Base-by-base conservation (phyloP, 2,329 filamentous ascomycete genomes). In the Thelonectria olida region DNA sequence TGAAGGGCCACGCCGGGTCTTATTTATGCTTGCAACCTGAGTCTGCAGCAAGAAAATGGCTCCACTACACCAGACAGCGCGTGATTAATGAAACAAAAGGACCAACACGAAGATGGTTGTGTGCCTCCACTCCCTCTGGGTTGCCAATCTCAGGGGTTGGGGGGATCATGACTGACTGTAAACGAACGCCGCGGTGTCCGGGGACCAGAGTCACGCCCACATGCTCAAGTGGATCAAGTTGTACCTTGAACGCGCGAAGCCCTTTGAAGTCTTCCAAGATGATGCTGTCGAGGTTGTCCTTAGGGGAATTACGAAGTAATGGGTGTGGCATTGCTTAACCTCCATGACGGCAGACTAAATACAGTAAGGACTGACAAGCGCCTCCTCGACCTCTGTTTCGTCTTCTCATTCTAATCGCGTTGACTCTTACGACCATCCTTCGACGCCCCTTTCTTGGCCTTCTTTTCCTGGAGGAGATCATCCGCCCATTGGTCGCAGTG, bases 71-170 rank as follows among this genome's bases (percentile, higher is more conserved):
- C 34, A 42, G 34, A 54, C 12, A 58, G 39, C 54, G 54, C 54
- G 13, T 50, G 27, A 58, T 62, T 58, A 58, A 58, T 54, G 12
- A 61, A 49, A 62, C 27, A 58, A 62, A 54, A 51, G 50, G 45
- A 48, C 54, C 13, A 60, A 63, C 34, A 56, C n/a, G 27, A 55
- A 44, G 55, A 59, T 55, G 19, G 41, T 51, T 54, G 15, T 47
- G 13, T 48, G 23, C 58, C 52, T 50, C 52, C 25, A 47, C 45
- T 27, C 52, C 58, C 42, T 50, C 41, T 15, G 19, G 39, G 31
- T 54, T 50, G 36, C 36, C 36, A 49, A 54, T 45, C 49, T 58
- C 34, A 58, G 59, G 59, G 53, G 59, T 47, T 49, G 17, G 44
- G 45, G 59, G 45, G 25, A 58, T 51, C 38, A 52, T 53, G 15